Conservation (phyloP, 2,329 filamentous ascomycete species). For the Eutypa lata region DNA sequence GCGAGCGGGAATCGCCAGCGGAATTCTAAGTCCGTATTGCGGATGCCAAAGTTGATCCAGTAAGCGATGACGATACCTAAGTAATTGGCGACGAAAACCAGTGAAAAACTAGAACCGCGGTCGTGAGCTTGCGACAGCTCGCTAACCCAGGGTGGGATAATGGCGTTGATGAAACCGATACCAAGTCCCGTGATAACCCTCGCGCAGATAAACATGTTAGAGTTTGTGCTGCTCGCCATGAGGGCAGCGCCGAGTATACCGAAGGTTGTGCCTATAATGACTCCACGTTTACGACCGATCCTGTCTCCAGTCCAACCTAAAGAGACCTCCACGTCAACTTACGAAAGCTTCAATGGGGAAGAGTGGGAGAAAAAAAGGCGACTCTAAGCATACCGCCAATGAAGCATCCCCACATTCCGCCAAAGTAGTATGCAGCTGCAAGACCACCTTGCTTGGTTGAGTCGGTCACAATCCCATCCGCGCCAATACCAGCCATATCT, state of each 20-base stretch:
- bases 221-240: conserved; percentile 41
- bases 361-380: no score
- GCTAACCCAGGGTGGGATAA: conserved; percentile 46
- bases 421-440: conserved; percentile 51
- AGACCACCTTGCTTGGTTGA: conserved; percentile 49
- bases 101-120: conserved; percentile 43
- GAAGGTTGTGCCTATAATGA: conserved; percentile 44
- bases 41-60: conserved; percentile 36
- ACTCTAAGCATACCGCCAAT: conserved; percentile 35
- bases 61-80: conserved; percentile 43
- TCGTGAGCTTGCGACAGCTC: conserved; percentile 45
- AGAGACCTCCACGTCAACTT: not conserved
- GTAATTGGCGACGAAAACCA: conserved; percentile 52
- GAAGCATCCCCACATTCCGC: conserved; percentile 48
- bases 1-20: conserved; percentile 36
- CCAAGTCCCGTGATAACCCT: conserved; percentile 50
- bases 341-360: no score
- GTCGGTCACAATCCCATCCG: conserved; percentile 44
- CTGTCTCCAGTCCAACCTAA: conserved; percentile 45
- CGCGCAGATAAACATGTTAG: conserved; percentile 46
- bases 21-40: conserved; percentile 25
- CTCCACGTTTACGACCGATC: conserved; percentile 44
- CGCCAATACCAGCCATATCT: conserved; percentile 42
- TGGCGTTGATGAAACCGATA: conserved; percentile 48
- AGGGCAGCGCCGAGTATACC: conserved; percentile 47